Evolutionary conservation across 1,284 basidiomycete genomes (phyloP).

Genomic region (Athelia sp.): DNA sequence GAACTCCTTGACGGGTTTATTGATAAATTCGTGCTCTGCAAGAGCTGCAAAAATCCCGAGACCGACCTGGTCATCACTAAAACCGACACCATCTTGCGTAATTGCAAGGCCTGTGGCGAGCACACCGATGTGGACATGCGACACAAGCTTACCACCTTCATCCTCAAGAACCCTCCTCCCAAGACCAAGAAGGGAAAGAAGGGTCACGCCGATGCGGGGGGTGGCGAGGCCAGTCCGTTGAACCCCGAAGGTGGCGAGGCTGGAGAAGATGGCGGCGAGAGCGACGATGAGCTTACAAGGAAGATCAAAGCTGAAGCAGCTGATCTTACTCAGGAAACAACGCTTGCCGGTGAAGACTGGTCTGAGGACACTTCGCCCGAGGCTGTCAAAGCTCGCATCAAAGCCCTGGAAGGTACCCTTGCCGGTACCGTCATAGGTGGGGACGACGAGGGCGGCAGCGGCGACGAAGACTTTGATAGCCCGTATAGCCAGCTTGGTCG

Average conservation of each 20-base stretch:
- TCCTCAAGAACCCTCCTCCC: slow-evolving; percentile 95
- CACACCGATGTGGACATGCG: slow-evolving; percentile 93
- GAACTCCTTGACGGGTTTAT: slow-evolving; percentile 97
- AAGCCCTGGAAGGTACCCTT: slow-evolving; percentile 69
- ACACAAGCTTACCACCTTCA: slow-evolving; percentile 96
- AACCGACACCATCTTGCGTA: slow-evolving; percentile 84
- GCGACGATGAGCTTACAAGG: slow-evolving; percentile 78
- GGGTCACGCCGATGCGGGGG: slow-evolving; percentile 36
- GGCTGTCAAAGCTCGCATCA: slow-evolving; percentile 84
- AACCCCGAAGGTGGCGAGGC: slow-evolving; percentile 13
- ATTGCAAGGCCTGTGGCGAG: slow-evolving; percentile 98
- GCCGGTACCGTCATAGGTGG: slow-evolving; percentile 47
- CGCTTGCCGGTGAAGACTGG: slow-evolving; percentile 77
- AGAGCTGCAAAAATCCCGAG: slow-evolving; percentile 98
- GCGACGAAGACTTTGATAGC: slow-evolving; percentile 83
- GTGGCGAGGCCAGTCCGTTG: slow-evolving; percentile 20
- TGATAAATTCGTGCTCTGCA: slow-evolving; percentile 97
- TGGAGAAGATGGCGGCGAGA: slow-evolving; percentile 46
- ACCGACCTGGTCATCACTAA: slow-evolving; percentile 90
- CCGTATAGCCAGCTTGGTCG: slow-evolving; percentile 82
- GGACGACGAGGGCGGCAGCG: slow-evolving; percentile 84
- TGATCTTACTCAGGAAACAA: slow-evolving; percentile 59
- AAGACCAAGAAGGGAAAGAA: slow-evolving; percentile 76
- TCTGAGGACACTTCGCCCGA: slow-evolving; percentile 89
- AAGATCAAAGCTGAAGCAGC: slow-evolving; percentile 87